Percentiles rank a stretch among this genome's conserved stretches.
Conservation (phyloP, 345 rosid genomes). For the Brassica rapa region DNA sequence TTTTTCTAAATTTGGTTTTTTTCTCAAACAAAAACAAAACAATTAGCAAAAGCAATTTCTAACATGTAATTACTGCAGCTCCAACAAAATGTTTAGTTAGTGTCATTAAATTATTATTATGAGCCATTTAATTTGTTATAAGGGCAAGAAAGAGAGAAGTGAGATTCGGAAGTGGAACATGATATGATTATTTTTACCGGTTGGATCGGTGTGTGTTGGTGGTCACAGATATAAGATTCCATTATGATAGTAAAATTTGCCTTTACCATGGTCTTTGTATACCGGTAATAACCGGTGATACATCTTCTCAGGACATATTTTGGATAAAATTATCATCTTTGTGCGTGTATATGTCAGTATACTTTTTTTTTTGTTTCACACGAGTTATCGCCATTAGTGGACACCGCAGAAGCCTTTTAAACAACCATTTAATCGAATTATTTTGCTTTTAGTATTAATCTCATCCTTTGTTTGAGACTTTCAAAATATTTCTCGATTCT, state of each 20-base stretch:
- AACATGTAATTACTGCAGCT: not conserved
- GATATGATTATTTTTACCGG: slow-evolving; percentile 59
- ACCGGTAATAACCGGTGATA: slow-evolving; percentile 66
- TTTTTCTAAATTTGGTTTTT: too few species aligned
- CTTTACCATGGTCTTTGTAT: slow-evolving; percentile 48
- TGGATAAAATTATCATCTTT: not conserved
- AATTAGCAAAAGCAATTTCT: not conserved
- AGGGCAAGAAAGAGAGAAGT: not conserved
- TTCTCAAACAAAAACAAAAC: too few species aligned
- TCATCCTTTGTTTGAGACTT: not conserved
- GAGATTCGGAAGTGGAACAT: slow-evolving; percentile 47
- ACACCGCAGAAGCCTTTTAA: slow-evolving; percentile 36
- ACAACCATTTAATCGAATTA: not conserved
- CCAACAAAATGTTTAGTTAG: not conserved
- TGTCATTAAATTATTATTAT: not conserved
- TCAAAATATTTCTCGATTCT: not conserved
- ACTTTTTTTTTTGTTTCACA: slow-evolving; percentile 28
- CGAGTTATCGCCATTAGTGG: slow-evolving; percentile 62
- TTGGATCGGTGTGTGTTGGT: slow-evolving; percentile 49
- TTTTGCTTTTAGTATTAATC: not conserved
- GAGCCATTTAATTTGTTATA: not conserved
- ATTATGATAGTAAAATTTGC: slow-evolving; percentile 48
- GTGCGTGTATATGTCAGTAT: slow-evolving; percentile 37
- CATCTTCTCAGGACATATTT: slow-evolving; percentile 50
- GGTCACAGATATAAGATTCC: slow-evolving; percentile 52